A percentile compares a stretch with the other conserved stretches of the same genome.
These are phyloP conservation scores for Aureobasidium subglaciale DNA, from an alignment of 2,329 filamentous ascomycete species.

Conservation along the genomic window DNA sequence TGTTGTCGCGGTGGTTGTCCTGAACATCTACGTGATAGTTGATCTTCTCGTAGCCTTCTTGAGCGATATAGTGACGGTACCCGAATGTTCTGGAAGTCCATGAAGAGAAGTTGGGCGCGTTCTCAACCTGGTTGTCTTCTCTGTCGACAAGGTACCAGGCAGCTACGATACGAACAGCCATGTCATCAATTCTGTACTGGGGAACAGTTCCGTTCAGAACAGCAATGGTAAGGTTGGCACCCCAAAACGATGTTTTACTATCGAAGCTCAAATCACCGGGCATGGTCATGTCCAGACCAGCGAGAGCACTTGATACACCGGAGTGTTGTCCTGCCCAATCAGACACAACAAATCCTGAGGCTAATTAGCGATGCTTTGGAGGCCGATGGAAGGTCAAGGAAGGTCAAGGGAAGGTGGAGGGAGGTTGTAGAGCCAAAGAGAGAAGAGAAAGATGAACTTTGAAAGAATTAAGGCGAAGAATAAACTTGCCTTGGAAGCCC, in stretches of 20 bases:
- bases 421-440: too few relatives aligned
- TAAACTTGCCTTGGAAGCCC: slow-evolving; percentile 73
- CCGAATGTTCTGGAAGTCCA: slow-evolving; percentile 76
- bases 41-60: slow-evolving; percentile 58
- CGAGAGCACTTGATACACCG: slow-evolving; percentile 58
- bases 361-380: too few relatives aligned
- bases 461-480: too few relatives aligned
- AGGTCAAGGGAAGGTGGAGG: too few relatives aligned
- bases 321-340: slow-evolving; percentile 59
- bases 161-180: slow-evolving; percentile 74
- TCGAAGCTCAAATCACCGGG: slow-evolving; percentile 75
- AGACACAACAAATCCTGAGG: slow-evolving; percentile 61
- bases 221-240: slow-evolving; percentile 77
- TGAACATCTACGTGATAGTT: slow-evolving; percentile 81
- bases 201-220: slow-evolving; percentile 86
- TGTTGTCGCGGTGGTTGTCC: slow-evolving; percentile 61
- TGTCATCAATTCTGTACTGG: slow-evolving; percentile 80
- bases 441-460: too few relatives aligned
- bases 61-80: slow-evolving; percentile 56
- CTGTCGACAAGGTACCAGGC: slow-evolving; percentile 59
- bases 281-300: slow-evolving; percentile 84
- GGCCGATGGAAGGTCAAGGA: too few relatives aligned
- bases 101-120: slow-evolving; percentile 69
- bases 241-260: slow-evolving; percentile 69
- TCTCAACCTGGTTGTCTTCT: slow-evolving; percentile 43